Base-by-base conservation (phyloP, 768 basidiomycete genomes). In the Tulasnella sp. region DNA sequence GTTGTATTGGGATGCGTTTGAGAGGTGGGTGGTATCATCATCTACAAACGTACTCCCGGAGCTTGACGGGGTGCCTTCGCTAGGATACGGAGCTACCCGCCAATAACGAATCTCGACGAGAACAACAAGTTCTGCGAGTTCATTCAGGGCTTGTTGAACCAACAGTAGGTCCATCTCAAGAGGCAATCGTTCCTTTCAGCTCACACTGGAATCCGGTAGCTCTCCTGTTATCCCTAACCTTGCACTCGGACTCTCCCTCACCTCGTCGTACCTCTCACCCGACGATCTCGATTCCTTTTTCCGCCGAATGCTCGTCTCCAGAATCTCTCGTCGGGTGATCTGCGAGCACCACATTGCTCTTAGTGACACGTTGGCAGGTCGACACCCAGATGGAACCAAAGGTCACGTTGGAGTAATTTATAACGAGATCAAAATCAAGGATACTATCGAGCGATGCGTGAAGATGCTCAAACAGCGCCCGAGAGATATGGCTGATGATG, bases 321-420 rank as follows among this genome's bases (percentile, higher is more conserved):
- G 95, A 75, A 95, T 96, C 83, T 95, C 94, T 16, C 88, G 95
- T 29, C 90, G 95, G 42, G 95, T 97, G 42, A 88, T 97, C 32
- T 93, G 90, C 5, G 93, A 96, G 82, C 95, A 97, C 81, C 95
- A 97, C 81, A 89, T 96, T 75, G 92, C 93, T 1, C 86, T 97
- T 6, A 92, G 94, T 9, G 87, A 89, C 77, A 88, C 87, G 37
- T 86, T 89, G 78, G 83, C 84, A 44, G 80, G 79, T 26, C 84
- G 77, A 83, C 81, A 81, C 77, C 90, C 80, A 88, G 88, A 9
- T 90, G 67, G 37, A 46, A 37, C 73, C 20, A 32, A 72, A 5
- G 81, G 80, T 13, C 80, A 92, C 82, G 93, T 96, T 26, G 95
- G 95, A 6, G 91, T 96, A 77, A 95, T 96, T 71, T 91, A 90